These are phyloP conservation scores for Herpotrichia juniperi DNA, from an alignment of 2,329 filamentous ascomycete species.

Conservation along the genomic window DNA sequence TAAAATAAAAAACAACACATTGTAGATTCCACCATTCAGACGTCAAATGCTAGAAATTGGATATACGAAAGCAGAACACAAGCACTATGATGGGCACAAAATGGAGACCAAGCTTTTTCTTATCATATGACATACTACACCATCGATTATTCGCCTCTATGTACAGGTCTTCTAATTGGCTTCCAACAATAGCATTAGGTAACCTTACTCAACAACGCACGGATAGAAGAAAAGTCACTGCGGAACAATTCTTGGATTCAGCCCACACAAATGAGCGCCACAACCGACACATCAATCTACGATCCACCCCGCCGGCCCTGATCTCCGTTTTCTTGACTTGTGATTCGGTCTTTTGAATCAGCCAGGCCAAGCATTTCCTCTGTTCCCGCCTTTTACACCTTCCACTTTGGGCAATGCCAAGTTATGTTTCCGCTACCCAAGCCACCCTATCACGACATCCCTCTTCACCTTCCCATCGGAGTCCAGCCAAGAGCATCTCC, in stretches of 20 bases:
- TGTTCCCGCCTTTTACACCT: slow-evolving; percentile 10
- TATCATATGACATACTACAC: too few relatives aligned
- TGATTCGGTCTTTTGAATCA: not conserved
- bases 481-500: not conserved
- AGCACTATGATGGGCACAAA: too few relatives aligned
- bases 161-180: too few relatives aligned
- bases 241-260: not conserved
- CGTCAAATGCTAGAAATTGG: too few relatives aligned
- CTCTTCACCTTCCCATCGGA: slow-evolving; percentile 1
- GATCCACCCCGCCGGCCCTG: not conserved
- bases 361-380: not conserved
- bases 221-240: not conserved
- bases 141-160: too few relatives aligned
- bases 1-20: too few relatives aligned
- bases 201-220: too few relatives aligned
- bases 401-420: slow-evolving; percentile 14
- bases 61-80: too few relatives aligned
- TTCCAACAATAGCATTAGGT: not conserved
- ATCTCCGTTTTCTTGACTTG: not conserved
- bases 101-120: too few relatives aligned
- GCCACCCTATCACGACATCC: slow-evolving; percentile 10
- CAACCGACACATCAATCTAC: not conserved
- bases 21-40: too few relatives aligned
- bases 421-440: slow-evolving; percentile 8
- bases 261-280: not conserved